A percentile compares a stretch with the other conserved stretches of the same genome.
Evolutionary conservation across 148 eudicot genomes (phyloP).

Genomic region (Rhododendron mucronatum): DNA sequence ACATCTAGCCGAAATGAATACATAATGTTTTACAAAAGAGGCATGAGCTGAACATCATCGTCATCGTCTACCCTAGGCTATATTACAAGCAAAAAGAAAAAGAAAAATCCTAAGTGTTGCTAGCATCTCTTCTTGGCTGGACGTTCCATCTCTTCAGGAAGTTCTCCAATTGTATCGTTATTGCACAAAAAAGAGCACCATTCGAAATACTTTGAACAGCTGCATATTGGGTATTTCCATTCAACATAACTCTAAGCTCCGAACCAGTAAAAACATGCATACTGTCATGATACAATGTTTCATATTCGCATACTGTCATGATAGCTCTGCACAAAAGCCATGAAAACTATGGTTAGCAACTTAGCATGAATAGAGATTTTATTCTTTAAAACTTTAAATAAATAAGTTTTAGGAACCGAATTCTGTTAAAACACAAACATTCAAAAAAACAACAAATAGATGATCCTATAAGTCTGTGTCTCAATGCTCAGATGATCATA

Average conservation of each 20-base stretch:
- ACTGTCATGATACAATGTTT: slow-evolving; percentile 38
- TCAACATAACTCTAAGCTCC: slow-evolving; percentile 56
- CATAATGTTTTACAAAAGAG: no score
- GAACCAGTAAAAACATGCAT: slow-evolving; percentile 52
- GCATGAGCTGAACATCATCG: no score
- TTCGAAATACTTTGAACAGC: slow-evolving; percentile 74
- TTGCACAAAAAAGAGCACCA: slow-evolving; percentile 88
- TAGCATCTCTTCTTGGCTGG: no score
- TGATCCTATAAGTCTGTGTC: neutral
- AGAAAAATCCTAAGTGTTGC: no score
- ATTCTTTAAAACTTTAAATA: neutral
- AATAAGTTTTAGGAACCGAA: neutral
- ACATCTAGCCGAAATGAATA: no score
- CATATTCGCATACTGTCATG: slow-evolving; percentile 54
- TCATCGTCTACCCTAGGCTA: no score
- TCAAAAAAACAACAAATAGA: neutral
- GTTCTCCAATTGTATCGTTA: slow-evolving; percentile 23
- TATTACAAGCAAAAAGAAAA: no score
- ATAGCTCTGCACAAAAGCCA: slow-evolving; percentile 44
- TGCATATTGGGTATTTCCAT: slow-evolving; percentile 49
- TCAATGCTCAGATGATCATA: neutral
- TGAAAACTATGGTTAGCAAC: neutral
- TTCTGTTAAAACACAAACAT: neutral
- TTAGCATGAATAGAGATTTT: slow-evolving; percentile 9
- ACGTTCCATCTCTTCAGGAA: no score